Evolutionary conservation across 768 basidiomycete genomes (phyloP).

Genomic region (Naganishia onofrii): DNA sequence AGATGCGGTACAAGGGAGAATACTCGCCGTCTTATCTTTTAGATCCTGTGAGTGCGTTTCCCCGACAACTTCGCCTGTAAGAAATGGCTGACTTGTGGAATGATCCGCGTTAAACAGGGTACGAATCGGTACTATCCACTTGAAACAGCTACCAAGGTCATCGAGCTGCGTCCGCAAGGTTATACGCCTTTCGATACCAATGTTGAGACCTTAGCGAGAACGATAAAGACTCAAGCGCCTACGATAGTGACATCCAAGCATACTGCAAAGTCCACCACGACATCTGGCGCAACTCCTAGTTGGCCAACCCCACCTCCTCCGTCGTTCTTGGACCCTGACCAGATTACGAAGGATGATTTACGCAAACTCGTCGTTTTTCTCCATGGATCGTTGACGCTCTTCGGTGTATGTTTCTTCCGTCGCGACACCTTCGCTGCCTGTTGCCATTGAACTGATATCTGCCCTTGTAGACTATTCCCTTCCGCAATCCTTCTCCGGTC

Average conservation of each 20-base stretch:
- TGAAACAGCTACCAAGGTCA: conserved; percentile 59
- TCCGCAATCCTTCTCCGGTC: conserved; percentile 32
- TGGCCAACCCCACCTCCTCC: conserved; percentile 51
- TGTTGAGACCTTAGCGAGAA: not conserved
- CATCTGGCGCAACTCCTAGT: conserved; percentile 26
- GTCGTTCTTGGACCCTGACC: conserved; percentile 43
- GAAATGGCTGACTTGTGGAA: not conserved
- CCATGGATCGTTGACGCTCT: conserved; percentile 2
- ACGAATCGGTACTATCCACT: conserved; percentile 74
- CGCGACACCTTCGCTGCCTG: not conserved
- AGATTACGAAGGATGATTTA: conserved; percentile 35
- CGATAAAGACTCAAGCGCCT: not conserved
- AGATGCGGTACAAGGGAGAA: conserved; percentile 96
- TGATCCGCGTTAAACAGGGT: conserved; percentile 57
- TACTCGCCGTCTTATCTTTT: conserved; percentile 81
- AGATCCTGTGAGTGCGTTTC: conserved; percentile 66
- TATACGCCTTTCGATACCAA: conserved; percentile 62
- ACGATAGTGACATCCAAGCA: conserved; percentile 16
- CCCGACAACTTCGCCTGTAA: not conserved
- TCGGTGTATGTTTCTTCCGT: conserved; percentile 35
- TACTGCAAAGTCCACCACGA: conserved; percentile 38
- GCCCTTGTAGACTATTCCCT: conserved; percentile 36
- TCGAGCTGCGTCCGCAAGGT: conserved; percentile 58
- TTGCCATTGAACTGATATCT: not conserved
- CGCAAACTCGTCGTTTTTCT: conserved; percentile 34